Evolutionary conservation across 768 basidiomycete genomes (phyloP).

Genomic region (Leccinum olivaceopallidum): DNA sequence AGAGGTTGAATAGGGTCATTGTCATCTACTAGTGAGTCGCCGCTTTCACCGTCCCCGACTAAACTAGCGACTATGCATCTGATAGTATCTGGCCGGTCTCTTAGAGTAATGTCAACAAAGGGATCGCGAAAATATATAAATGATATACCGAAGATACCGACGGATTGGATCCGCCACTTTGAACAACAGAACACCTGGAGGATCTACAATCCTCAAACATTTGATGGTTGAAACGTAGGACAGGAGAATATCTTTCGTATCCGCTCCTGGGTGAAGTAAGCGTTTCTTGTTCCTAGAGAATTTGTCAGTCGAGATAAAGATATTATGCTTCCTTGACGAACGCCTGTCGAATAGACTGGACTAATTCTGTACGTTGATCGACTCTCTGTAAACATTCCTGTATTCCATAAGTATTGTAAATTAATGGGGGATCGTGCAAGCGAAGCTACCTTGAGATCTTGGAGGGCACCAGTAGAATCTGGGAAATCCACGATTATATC

Average conservation of each 20-base stretch:
- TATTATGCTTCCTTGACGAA: conserved; percentile 32
- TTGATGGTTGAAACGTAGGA: conserved; percentile 94
- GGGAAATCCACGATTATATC: conserved; percentile 96
- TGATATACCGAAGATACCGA: conserved; percentile 71
- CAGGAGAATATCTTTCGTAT: conserved; percentile 85
- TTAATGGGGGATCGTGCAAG: neutral
- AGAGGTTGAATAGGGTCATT: conserved; percentile 78
- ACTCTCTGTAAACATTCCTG: conserved; percentile 81
- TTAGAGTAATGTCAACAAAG: conserved; percentile 29
- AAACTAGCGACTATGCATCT: conserved; percentile 90
- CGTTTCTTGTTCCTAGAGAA: conserved; percentile 73
- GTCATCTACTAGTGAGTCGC: conserved; percentile 83
- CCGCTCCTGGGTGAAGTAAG: conserved; percentile 93
- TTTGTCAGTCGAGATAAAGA: conserved; percentile 7
- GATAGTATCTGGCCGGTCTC: conserved; percentile 90
- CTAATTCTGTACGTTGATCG: conserved; percentile 75
- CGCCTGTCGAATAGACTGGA: conserved; percentile 78
- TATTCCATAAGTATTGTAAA: neutral
- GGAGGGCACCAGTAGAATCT: conserved; percentile 79
- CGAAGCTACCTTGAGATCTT: conserved; percentile 72
- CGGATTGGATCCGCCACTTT: conserved; percentile 94
- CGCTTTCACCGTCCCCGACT: conserved; percentile 80
- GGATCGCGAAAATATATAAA: neutral
- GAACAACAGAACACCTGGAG: conserved; percentile 88
- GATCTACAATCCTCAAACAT: conserved; percentile 87